phyloP scores from a whole-genome alignment of 306 rosid species.

The Inga leiocalycina region DNA sequence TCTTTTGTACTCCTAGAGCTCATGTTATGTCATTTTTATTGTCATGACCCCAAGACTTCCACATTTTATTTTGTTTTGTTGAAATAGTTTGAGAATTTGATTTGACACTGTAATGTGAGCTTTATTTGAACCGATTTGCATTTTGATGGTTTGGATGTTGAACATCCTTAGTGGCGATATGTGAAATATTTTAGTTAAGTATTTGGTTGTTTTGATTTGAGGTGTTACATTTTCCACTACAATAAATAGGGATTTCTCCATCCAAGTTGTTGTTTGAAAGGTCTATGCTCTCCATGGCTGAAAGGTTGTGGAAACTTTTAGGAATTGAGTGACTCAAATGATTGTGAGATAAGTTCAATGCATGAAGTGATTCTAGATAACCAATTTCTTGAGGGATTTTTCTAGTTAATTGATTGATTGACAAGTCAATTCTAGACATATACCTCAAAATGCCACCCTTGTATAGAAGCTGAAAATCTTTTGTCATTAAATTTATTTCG shows the following conservation, averaged over 20 bases:
- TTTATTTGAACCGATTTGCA: no score
- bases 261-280: neutral
- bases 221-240: no score
- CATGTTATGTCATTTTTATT: no score
- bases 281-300: neutral
- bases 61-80: no score
- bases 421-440: constrained; percentile 21
- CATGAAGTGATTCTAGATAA: neutral
- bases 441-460: neutral
- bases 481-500: neutral
- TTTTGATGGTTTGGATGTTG: no score
- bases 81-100: no score
- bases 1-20: no score
- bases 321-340: neutral
- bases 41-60: no score
- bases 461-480: neutral
- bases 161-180: no score
- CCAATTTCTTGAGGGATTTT: constrained; percentile 15
- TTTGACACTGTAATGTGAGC: no score
- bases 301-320: neutral
- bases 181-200: no score
- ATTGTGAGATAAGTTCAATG: constrained; percentile 29
- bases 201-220: no score
- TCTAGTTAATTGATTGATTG: neutral
- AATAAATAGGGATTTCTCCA: neutral